These are phyloP conservation scores for Selaginella moellendorffii DNA, from an alignment of 75 land plant species.

Conservation along the genomic window DNA sequence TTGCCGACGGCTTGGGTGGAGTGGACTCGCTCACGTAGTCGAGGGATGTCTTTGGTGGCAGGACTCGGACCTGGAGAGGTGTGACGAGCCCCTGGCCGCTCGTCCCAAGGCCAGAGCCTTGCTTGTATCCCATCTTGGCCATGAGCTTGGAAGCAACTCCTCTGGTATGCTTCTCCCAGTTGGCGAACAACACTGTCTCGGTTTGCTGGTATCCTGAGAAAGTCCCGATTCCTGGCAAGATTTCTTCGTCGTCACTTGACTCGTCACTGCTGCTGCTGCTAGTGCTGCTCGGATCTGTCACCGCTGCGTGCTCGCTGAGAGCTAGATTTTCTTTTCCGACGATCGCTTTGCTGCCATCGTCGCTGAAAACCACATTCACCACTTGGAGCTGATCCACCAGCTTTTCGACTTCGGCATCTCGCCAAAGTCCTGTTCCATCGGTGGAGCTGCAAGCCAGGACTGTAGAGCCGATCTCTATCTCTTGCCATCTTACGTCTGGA, in stretches of 20 bases:
- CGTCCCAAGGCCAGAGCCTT: conserved; percentile 89
- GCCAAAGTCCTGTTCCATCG: conserved; percentile 52
- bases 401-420: conserved; percentile 80
- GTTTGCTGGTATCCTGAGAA: conserved; percentile 24
- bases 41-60: conserved; percentile 69
- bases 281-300: too few species aligned
- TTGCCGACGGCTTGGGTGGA: conserved; percentile 17
- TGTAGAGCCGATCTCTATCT: conserved; percentile 56
- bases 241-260: conserved; percentile 32
- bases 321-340: too few species aligned
- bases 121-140: conserved; percentile 89
- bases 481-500: conserved; percentile 31
- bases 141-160: conserved; percentile 98
- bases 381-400: conserved; percentile 30
- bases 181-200: conserved; percentile 73
- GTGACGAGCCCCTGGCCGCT: conserved; percentile 71
- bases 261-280: too few species aligned
- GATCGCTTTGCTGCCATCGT: conserved; percentile 74
- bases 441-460: conserved; percentile 51
- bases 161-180: conserved; percentile 94
- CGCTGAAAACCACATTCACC: conserved; percentile 47
- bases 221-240: conserved; percentile 11
- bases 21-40: conserved; percentile 36
- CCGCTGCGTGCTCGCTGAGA: too few species aligned
- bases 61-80: conserved; percentile 61